Conservation (phyloP, 257 asterid species). For the Coffea canephora region DNA sequence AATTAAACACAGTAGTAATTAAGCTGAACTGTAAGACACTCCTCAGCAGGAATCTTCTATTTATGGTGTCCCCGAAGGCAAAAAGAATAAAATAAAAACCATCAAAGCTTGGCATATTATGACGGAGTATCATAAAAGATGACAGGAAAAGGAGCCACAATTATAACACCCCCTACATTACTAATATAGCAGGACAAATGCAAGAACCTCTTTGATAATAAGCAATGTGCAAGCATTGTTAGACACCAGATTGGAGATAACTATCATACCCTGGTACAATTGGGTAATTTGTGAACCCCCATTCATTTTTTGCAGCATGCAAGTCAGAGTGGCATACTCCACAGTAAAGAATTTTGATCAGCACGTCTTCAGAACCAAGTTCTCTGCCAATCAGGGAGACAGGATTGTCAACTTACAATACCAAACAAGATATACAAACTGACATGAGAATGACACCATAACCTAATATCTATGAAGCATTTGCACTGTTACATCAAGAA, state of each 20-base stretch:
- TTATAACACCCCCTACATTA: neutral
- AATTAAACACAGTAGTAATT: neutral
- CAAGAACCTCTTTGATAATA: neutral
- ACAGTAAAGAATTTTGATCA: conserved; percentile 30
- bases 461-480: too few relatives aligned
- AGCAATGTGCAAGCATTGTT: neutral
- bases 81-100: too few relatives aligned
- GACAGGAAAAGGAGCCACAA: too few relatives aligned
- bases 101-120: too few relatives aligned
- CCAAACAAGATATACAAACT: too few relatives aligned
- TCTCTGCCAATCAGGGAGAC: conserved; percentile 20
- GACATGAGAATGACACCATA: too few relatives aligned
- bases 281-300: conserved; percentile 36
- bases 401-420: neutral
- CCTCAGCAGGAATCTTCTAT: neutral
- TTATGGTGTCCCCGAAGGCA: neutral
- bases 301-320: conserved; percentile 26
- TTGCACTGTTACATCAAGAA: too few relatives aligned
- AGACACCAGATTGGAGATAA: neutral
- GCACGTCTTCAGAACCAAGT: conserved; percentile 27
- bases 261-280: conserved; percentile 30
- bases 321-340: conserved; percentile 41
- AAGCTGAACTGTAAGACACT: neutral
- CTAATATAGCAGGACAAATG: neutral
- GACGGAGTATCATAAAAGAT: neutral